These are phyloP conservation scores for Dioszegia aurantiaca DNA, from an alignment of 768 basidiomycete species.

Conservation along the genomic window DNA sequence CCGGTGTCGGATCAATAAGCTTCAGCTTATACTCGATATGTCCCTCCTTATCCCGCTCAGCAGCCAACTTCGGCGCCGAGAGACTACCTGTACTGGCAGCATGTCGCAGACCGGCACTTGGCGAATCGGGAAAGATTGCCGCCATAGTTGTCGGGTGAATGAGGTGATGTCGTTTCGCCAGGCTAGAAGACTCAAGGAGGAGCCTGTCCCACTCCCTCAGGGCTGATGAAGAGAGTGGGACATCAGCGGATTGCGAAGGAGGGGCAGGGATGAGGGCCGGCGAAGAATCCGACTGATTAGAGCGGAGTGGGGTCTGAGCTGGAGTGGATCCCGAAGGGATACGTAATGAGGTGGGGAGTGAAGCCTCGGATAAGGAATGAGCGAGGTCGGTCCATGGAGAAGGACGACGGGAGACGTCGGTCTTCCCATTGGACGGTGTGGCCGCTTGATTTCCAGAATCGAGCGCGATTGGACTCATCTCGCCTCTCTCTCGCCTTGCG, in stretches of 20 bases:
- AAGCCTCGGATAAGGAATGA: conserved; percentile 35
- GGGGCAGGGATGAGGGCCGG: conserved; percentile 10
- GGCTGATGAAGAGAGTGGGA: conserved; percentile 28
- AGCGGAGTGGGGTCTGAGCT: conserved; percentile 1
- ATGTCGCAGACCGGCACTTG: background rate
- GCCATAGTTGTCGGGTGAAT: conserved; percentile 7
- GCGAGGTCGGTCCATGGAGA: conserved; percentile 46
- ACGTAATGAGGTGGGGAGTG: conserved; percentile 15
- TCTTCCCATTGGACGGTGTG: too few species aligned
- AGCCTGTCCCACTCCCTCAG: conserved; percentile 33
- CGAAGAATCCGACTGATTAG: background rate
- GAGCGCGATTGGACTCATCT: too few species aligned
- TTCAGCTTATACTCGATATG: conserved; percentile 95
- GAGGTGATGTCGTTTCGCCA: conserved; percentile 29
- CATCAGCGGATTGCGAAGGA: background rate
- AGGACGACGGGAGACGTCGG: conserved; percentile 21
- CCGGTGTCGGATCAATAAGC: conserved; percentile 67
- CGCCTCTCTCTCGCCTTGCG: too few species aligned
- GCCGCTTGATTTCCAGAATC: too few species aligned
- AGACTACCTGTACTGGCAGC: conserved; percentile 2
- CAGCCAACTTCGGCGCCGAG: conserved; percentile 31
- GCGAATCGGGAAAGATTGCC: background rate
- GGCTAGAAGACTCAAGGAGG: conserved; percentile 21
- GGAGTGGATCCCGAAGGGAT: background rate
- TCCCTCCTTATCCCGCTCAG: conserved; percentile 58